These are phyloP conservation scores for Ganoderma lingzhi DNA, from an alignment of 1,284 basidiomycete genomes.

Conservation along the genomic window DNA sequence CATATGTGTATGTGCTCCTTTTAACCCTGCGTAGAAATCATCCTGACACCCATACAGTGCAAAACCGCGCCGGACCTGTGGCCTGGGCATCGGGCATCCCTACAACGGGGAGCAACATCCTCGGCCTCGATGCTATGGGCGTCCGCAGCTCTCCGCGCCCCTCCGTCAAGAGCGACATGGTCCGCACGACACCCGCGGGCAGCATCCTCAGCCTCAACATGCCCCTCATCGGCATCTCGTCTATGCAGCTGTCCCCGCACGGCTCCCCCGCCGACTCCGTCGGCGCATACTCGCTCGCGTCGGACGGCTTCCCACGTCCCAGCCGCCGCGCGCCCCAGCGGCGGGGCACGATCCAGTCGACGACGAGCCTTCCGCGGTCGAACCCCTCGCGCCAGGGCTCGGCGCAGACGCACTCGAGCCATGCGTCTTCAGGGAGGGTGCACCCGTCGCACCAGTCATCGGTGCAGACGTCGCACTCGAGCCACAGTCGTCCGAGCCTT, in stretches of 20 bases:
- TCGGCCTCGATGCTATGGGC: constrained; percentile 16
- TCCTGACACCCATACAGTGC: constrained; percentile 5
- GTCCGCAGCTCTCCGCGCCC: constrained; percentile 14
- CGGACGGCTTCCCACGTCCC: constrained; percentile 19
- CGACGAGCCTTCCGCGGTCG: constrained; percentile 16
- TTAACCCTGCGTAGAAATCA: not conserved
- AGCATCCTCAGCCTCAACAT: constrained; percentile 21
- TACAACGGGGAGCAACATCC: constrained; percentile 8
- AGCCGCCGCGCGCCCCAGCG: constrained; percentile 17
- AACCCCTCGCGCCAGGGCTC: constrained; percentile 10
- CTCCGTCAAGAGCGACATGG: not conserved
- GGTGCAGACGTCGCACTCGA: constrained; percentile 2
- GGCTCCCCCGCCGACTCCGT: constrained; percentile 17
- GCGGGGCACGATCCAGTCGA: constrained; percentile 19
- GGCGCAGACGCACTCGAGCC: constrained; percentile 7
- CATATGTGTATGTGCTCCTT: constrained; percentile 13
- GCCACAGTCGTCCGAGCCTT: constrained; percentile 9
- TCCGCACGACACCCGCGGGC: not conserved
- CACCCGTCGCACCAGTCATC: constrained; percentile 3
- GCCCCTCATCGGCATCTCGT: constrained; percentile 5
- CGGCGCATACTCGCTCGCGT: constrained; percentile 18
- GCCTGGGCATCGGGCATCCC: constrained; percentile 12
- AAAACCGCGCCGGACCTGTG: constrained; percentile 15
- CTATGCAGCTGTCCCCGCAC: constrained; percentile 10
- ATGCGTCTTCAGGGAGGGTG: not conserved